Base-by-base conservation (phyloP, 371 early-diverging fungal species). In the Zychaea mexicana region DNA sequence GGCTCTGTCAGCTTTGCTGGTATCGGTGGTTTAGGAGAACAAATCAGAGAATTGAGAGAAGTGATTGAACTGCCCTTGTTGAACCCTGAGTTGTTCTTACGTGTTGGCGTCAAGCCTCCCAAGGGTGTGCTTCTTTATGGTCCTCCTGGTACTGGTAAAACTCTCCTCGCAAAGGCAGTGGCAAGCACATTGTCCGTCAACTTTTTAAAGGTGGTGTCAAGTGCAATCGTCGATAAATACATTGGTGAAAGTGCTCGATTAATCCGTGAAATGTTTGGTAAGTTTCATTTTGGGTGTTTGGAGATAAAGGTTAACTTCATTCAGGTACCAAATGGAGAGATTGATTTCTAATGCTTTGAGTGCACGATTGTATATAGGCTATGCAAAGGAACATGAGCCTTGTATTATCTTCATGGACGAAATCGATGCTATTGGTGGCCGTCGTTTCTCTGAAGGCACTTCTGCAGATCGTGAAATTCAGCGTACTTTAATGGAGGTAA, bases 351-450 rank as follows among this genome's bases (percentile, higher is more conserved):
- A 10, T 36, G 2, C 8, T 36, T 36, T n/a, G n/a, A n/a, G 15
- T 2, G 10, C 15, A 15, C 15, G 2, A 10, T 36, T 10, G 19
- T 32, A 1, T 65, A 7, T 57, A 90, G 94, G 93, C 0, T 99
- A 99, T 79, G 99, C 99, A 42, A 93, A 92, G 71, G 96, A 97
- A 66, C 98, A 98, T 76, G 97, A 98, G 67, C 99, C 99, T n/a
- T 99, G 99, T 82, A 98, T 99, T 70, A 99, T 99, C 57, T 99
- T 99, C 76, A 96, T 99, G 98, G 99, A 99, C 79, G 99, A 99
- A 81, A 99, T 99, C 70, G 99, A 99, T 86, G 99, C 99, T 36
- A 99, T 99, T 83, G 99, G 99, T 75, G 99, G 99, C 8, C 92
- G 98, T 64, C 89, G 99, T 61, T 98, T 98, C 80, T 95, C 96